Percentiles rank a stretch among this genome's conserved stretches.
phyloP scores from a whole-genome alignment of 2,329 filamentous ascomycete genomes.

The Metarhizium guizhouense region DNA sequence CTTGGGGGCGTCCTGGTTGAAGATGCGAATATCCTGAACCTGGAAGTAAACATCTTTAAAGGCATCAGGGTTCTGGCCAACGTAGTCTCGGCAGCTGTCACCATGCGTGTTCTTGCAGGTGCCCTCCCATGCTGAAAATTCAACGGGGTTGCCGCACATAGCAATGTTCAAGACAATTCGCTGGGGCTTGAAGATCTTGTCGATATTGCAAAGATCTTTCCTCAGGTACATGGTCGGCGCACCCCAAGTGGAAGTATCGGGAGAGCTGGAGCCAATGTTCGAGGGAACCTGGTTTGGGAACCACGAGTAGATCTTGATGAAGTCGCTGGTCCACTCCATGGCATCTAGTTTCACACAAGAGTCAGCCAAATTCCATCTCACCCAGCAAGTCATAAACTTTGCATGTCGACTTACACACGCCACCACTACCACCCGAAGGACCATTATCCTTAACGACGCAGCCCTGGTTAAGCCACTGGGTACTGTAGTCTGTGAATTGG shows the following conservation, averaged over 20 bases:
- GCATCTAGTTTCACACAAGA: slow-evolving; percentile 19
- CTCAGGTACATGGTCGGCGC: slow-evolving; percentile 54
- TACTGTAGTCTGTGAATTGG: slow-evolving; percentile 20
- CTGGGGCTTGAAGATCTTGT: slow-evolving; percentile 54
- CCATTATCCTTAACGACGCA: slow-evolving; percentile 31
- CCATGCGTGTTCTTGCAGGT: too few relatives aligned
- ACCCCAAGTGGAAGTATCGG: slow-evolving; percentile 58
- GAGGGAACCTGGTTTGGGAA: slow-evolving; percentile 19
- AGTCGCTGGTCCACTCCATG: slow-evolving; percentile 31
- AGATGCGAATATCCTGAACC: slow-evolving; percentile 33
- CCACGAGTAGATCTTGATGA: slow-evolving; percentile 35
- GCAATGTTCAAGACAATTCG: slow-evolving; percentile 66
- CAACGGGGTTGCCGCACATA: slow-evolving; percentile 62
- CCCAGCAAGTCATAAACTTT: too few relatives aligned
- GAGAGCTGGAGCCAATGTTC: slow-evolving; percentile 31
- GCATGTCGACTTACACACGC: slow-evolving; percentile 25
- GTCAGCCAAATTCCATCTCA: background rate
- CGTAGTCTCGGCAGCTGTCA: slow-evolving; percentile 25
- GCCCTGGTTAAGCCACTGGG: slow-evolving; percentile 29
- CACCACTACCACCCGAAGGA: slow-evolving; percentile 30
- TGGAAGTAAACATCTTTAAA: slow-evolving; percentile 34
- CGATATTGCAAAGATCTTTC: slow-evolving; percentile 50
- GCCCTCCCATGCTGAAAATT: background rate
- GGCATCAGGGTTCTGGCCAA: slow-evolving; percentile 24
- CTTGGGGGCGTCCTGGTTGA: slow-evolving; percentile 9